Percentiles rank a stretch among this genome's conserved stretches.
phyloP scores from a whole-genome alignment of 345 rosid genomes.

The Cardamine chenopodiifolia region DNA sequence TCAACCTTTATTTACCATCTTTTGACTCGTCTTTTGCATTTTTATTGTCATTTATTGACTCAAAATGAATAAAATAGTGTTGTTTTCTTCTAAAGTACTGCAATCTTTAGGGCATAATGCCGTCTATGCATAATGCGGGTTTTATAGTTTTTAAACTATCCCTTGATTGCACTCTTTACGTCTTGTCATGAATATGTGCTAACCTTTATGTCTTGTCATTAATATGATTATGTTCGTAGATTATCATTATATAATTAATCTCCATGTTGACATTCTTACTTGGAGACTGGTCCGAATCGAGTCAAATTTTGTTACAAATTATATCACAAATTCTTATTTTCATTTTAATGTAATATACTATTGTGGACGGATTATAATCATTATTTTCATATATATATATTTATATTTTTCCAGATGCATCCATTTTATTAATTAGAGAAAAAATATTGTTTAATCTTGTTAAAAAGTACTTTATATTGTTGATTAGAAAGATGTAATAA shows the following conservation, averaged over 20 bases:
- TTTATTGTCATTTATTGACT: no score
- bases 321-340: no score
- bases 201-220: constrained; percentile 35
- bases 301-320: background rate
- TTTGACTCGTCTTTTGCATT: constrained; percentile 1
- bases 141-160: background rate
- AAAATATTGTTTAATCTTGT: no score
- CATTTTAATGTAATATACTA: no score
- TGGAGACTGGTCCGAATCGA: constrained; percentile 1
- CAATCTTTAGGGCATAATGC: constrained; percentile 1
- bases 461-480: no score
- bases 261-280: constrained; percentile 5
- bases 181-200: constrained; percentile 20
- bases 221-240: background rate
- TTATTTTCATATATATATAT: no score
- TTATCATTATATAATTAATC: constrained; percentile 13
- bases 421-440: no score
- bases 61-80: no score
- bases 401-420: no score
- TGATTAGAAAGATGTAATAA: no score
- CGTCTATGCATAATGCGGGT: constrained; percentile 9
- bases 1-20: no score
- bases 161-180: constrained; percentile 9
- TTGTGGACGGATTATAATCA: no score
- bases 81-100: constrained; percentile 6